These are phyloP conservation scores for Aureobasidium sp. DNA, from an alignment of 2,329 filamentous ascomycete genomes.

Conservation along the genomic window DNA sequence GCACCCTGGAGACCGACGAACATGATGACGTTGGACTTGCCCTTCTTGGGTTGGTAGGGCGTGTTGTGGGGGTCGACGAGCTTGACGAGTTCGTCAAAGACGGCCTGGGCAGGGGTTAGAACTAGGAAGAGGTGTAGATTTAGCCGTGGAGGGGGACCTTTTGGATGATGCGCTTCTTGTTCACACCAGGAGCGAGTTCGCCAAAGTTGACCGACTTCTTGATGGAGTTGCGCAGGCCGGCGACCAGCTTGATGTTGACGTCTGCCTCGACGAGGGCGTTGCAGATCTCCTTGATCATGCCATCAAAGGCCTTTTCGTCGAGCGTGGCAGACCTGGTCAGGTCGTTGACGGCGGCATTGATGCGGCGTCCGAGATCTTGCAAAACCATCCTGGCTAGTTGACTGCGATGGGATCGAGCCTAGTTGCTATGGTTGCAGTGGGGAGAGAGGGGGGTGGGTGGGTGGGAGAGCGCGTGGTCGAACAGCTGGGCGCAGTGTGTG, in stretches of 20 bases:
- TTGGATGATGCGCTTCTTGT: conserved; percentile 97
- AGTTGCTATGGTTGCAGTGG: conserved; percentile 2
- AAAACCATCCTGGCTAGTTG: conserved; percentile 66
- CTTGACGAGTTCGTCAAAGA: conserved; percentile 93
- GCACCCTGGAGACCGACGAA: conserved; percentile 97
- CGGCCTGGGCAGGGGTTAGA: conserved; percentile 40
- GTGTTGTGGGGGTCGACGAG: conserved; percentile 93
- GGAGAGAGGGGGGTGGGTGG: not conserved
- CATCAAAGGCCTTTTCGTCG: conserved; percentile 97
- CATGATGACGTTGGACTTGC: conserved; percentile 96
- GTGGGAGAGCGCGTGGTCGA: not conserved
- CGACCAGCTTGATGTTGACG: conserved; percentile 91
- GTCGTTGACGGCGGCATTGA: conserved; percentile 92
- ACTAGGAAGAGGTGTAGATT: not conserved
- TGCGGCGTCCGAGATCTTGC: conserved; percentile 96
- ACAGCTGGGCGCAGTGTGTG: no score
- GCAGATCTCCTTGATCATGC: conserved; percentile 97
- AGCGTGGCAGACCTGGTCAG: conserved; percentile 85
- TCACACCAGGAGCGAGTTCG: conserved; percentile 79
- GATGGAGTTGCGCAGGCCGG: conserved; percentile 86
- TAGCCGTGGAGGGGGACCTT: conserved; percentile 39
- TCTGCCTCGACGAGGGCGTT: conserved; percentile 92
- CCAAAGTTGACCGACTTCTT: conserved; percentile 88
- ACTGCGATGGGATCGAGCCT: conserved; percentile 6
- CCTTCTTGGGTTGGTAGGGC: conserved; percentile 94